phyloP scores from a whole-genome alignment of 805 yeast species.

The Candida chauliodis region DNA sequence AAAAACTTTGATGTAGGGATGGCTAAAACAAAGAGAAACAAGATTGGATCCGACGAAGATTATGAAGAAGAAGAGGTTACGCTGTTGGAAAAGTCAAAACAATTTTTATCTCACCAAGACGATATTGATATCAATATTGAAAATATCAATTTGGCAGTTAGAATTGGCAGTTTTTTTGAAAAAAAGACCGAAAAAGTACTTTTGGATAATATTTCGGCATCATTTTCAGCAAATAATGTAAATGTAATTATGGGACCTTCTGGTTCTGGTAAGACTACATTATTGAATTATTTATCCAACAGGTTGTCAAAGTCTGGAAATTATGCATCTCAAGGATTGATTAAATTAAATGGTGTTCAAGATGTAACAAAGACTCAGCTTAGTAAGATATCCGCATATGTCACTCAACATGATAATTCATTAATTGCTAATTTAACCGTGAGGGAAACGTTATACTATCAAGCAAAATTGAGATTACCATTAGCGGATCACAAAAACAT shows the following conservation, averaged over 20 bases:
- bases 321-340: slow-evolving; percentile 15
- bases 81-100: slow-evolving; percentile 9
- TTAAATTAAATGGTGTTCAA: slow-evolving; percentile 25
- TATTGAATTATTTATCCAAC: slow-evolving; percentile 46
- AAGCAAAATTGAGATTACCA: slow-evolving; percentile 67
- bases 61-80: slow-evolving; percentile 4
- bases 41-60: slow-evolving; percentile 23
- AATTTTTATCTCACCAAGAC: slow-evolving; percentile 5
- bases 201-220: slow-evolving; percentile 26
- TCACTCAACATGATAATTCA: slow-evolving; percentile 76
- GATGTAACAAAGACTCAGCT: slow-evolving; percentile 21
- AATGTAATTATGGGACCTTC: slow-evolving; percentile 47
- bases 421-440: slow-evolving; percentile 71
- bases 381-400: slow-evolving; percentile 58
- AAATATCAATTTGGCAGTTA: slow-evolving; percentile 43
- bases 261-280: slow-evolving; percentile 43
- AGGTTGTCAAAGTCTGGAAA: slow-evolving; percentile 28
- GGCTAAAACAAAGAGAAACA: slow-evolving; percentile 38
- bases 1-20: slow-evolving; percentile 52
- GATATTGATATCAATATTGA: slow-evolving; percentile 16
- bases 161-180: slow-evolving; percentile 15
- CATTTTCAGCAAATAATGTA: slow-evolving; percentile 28
- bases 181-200: slow-evolving; percentile 6
- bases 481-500: slow-evolving; percentile 28
- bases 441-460: slow-evolving; percentile 67